Base-by-base conservation (phyloP, 768 basidiomycete species). In the Fistulinella prunicolor region DNA sequence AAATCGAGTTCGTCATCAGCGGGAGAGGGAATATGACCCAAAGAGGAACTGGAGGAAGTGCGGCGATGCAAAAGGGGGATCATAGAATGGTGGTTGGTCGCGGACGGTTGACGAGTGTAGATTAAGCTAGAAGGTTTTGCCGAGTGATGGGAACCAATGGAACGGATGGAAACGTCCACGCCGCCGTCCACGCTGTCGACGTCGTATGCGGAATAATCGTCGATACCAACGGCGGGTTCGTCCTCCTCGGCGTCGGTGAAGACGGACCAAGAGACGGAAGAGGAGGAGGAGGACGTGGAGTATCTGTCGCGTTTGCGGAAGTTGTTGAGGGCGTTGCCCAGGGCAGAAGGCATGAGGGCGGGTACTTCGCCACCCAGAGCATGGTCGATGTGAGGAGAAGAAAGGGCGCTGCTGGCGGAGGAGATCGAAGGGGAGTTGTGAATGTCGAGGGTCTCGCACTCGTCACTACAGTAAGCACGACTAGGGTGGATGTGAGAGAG, bases 31-130 rank as follows among this genome's bases (percentile, higher is more conserved):
- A 62, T 55, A 47, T 56, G 57, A 44, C 60, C 59, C 28, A 64
- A 55, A 28, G 63, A 63, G 10, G 71, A 65, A 44, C 61, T 62
- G 13, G 78, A 75, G 22, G 75, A 76, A 29, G 73, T 72, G 61
- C 78, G 80, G 47, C 73, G 69, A 59, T 82, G 79, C 38, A 80
- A 70, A 46, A 73, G 71, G 46, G 83, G 79, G 20, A 83, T 76
- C 39, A 76, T 80, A 5, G 82, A 81, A 32, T 73, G 77, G 57
- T 81, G 80, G 70, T 89, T 87, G 40, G 82, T 87, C 9, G 81
- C 73, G 28, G 86, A 86, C 1, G 86, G 85, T 13, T 81, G 75
- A 47, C 86, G 82, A 45, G 85, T 75, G 58, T 86, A 88, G 6
- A 78, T 79, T 4, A 88, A 70, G 38, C 73, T 77, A 12, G 79